A percentile compares a stretch with the other conserved stretches of the same genome.
Conservation (phyloP, 2,329 filamentous ascomycete species). For the Eurotiales sp. region DNA sequence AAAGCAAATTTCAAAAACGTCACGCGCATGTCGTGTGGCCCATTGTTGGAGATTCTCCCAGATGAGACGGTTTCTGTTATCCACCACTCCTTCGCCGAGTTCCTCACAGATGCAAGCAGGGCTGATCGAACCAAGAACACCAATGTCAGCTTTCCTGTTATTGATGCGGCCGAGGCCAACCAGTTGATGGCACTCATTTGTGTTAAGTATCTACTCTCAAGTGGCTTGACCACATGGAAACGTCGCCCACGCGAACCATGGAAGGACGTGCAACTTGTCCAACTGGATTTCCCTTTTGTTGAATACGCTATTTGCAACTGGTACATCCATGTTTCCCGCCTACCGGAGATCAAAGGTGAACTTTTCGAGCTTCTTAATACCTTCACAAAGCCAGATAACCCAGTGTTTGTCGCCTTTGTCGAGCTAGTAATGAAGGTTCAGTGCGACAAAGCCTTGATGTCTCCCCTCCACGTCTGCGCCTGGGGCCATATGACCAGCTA, state of each 20-base stretch:
- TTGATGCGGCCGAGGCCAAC: not conserved
- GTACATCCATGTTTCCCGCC: constrained; percentile 7
- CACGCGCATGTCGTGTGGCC: constrained; percentile 36
- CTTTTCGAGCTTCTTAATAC: constrained; percentile 10
- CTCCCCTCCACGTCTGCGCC: constrained; percentile 17
- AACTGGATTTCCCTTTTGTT: not conserved
- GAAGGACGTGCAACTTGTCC: not conserved
- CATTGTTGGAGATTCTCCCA: constrained; percentile 43
- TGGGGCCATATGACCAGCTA: constrained; percentile 13
- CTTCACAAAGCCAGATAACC: constrained; percentile 5
- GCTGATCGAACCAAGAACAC: not conserved
- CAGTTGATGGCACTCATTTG: constrained; percentile 11
- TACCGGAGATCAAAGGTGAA: not conserved
- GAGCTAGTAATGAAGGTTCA: not conserved
- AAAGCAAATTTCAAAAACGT: constrained; percentile 16
- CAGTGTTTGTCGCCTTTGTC: constrained; percentile 8
- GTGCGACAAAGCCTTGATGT: constrained; percentile 4
- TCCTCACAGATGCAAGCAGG: constrained; percentile 22
- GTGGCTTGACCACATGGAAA: not conserved
- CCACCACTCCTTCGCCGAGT: constrained; percentile 50
- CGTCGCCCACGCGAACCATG: not conserved
- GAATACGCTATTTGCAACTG: constrained; percentile 5
- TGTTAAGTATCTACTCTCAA: not conserved
- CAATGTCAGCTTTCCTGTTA: not conserved
- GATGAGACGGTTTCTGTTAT: constrained; percentile 45